Evolutionary conservation across 768 basidiomycete species (phyloP), one percentile per base, ranked within the genome.

Genomic region (Tylopilus vinaceipallidus): DNA sequence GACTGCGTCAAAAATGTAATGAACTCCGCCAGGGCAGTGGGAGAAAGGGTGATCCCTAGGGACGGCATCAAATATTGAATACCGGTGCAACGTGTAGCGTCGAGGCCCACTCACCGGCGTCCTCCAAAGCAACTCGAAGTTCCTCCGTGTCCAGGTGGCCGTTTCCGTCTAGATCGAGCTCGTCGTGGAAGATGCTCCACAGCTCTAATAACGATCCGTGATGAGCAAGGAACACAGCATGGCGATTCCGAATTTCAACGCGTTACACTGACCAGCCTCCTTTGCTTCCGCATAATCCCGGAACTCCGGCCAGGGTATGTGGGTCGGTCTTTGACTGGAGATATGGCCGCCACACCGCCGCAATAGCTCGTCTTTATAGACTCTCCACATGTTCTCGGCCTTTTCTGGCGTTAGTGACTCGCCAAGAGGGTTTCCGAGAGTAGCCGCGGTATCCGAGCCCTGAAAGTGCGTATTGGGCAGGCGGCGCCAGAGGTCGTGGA

Each of bases 101-200:
- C 49, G 34, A 46, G 45, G 54, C n/a, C 44, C 34, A 56, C 57
- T 55, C 55, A 90, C 92, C 90, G 62, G 89, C 85, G 66, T 85
- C 82, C 44, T 72, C 68, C 38, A 95, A 71, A 4, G 86, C 85
- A n/a, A 73, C 56, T 33, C 73, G 63, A 50, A 88, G 71, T 60
- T 88, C 87, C 14, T 71, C 68, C 8, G 78, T 73, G 60, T 94
- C 91, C 26, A 97, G 67, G 48, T 79, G 81, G 8, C 91, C 93
- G 68, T 97, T 91, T 23, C 88, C 80, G 61, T 97, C 92, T 53
- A 92, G 73, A 71, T 95, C 95, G 42, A 97, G 78, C 59, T 94
- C 88, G 62, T 92, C 78, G 56, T 91, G 90, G 69, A 97, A 97
- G 47, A 94, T 84, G 43, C 81, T 75, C 95, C 95, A 97, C 19